Base-by-base conservation (phyloP, 2,329 filamentous ascomycete species). In the Diplodia seriata region DNA sequence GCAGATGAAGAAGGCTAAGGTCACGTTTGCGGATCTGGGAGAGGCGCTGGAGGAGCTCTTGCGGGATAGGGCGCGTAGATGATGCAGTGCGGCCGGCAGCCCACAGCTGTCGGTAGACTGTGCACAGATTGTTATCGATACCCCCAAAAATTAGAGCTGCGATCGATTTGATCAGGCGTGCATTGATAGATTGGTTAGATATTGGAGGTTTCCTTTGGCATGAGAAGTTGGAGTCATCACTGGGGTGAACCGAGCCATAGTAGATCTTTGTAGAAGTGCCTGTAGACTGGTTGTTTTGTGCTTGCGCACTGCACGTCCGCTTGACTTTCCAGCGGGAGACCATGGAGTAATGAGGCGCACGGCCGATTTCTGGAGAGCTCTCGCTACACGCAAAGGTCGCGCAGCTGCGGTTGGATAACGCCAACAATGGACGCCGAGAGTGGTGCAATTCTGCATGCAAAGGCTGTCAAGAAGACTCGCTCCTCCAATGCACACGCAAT, bases 21-120 rank as follows among this genome's bases (percentile, higher is more conserved):
- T 82, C 4, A 74, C 71, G 12, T 79, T 80, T 65, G 73, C 74
- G 0, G 74, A 78, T n/a, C 72, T 82, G 71, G 80, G 78, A 1
- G 69, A 63, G 6, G 73, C 80, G n/a, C 67, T 82, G 67, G 78
- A 81, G 70, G 74, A 72, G 40, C 74, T 76, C 12, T 43, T 61
- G 23, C 29, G 8, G 26, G 15, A 49, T 9, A 33, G 18, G 56
- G 56, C 56, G 18, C n/a, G 23, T 57, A 61, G 56, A n/a, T 56
- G 33, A 12, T 12, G 31, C 9, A 12, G 33, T 36, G 33, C 33
- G 14, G 33, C 33, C 31, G 11, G 31, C 31, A 33, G 31, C 23
- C 31, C 8, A 1, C 31, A 33, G 31, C 31, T 1, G 31, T 11
- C 31, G 31, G 33, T 36, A 36, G 9, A 36, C 7, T 36, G 14